Conservation (phyloP, 352 stramenopile species). For the Phytophthora uliginosa region DNA sequence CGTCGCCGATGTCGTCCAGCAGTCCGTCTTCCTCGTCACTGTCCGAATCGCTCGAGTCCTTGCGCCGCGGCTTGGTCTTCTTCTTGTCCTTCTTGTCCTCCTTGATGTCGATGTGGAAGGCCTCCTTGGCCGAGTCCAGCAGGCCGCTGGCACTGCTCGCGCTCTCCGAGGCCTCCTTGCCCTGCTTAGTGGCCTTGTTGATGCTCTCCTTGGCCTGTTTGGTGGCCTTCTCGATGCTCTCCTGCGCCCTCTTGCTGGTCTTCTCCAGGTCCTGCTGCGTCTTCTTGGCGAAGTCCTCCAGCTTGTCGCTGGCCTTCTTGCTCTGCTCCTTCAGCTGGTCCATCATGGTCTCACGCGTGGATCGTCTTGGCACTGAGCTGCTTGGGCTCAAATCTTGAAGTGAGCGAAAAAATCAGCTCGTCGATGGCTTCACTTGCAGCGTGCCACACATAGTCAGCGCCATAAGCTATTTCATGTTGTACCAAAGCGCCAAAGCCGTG, state of each 20-base stretch:
- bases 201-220: slow-evolving; percentile 41
- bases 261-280: slow-evolving; percentile 40
- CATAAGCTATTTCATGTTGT: not conserved
- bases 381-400: slow-evolving; percentile 24
- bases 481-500: not conserved
- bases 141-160: slow-evolving; percentile 21
- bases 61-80: slow-evolving; percentile 32
- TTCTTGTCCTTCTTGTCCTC: slow-evolving; percentile 46
- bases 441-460: not conserved
- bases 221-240: slow-evolving; percentile 31
- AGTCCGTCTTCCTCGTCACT: slow-evolving; percentile 53
- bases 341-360: slow-evolving; percentile 37
- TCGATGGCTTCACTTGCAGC: slow-evolving; percentile 9
- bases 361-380: slow-evolving; percentile 10
- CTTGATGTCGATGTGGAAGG: slow-evolving; percentile 52
- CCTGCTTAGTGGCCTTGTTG: slow-evolving; percentile 30
- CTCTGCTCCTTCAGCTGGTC: slow-evolving; percentile 57
- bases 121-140: slow-evolving; percentile 38
- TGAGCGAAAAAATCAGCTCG: slow-evolving; percentile 15
- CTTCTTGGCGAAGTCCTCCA: slow-evolving; percentile 40
- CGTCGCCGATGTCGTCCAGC: slow-evolving; percentile 44
- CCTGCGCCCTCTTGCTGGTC: slow-evolving; percentile 40
- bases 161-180: slow-evolving; percentile 33
- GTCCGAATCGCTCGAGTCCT: slow-evolving; percentile 49
- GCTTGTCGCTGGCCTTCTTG: slow-evolving; percentile 47